Base-by-base conservation (phyloP, 305 asterid genomes). In the Plantago lanceolata region DNA sequence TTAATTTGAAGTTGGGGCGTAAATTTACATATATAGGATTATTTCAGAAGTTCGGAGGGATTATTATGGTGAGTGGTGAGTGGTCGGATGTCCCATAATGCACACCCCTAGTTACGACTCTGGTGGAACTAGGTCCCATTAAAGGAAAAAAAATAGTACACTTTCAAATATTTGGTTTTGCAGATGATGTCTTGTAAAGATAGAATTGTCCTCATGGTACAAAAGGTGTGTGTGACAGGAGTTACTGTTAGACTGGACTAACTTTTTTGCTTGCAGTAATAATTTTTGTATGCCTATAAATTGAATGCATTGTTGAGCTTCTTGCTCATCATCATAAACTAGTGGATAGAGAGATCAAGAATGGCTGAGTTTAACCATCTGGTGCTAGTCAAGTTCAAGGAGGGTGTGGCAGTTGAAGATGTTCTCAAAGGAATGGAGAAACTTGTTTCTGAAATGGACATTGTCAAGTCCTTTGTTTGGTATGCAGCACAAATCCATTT, bases 401-500 rank as follows among this genome's bases (percentile, higher is more conserved):
- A 83, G 29, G 89, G 61, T 47, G 95, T 74, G 14, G 82, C 64
- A 0, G 84, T 82, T 6, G 96, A 87, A 29, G 94, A 83, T 19
- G 65, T 90, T 51, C 24, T 89, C 52, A 82, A 81, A 67, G 94
- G 85, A 18, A 59, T 93, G 79, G 96, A 89, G 59, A 84, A 87
- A 68, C 96, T 89, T 57, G 96, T 73, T 24, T 75, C 82, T 0
- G 90, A 83, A 66, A 77, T 87, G 68, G 96, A 85, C 12, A 52
- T 64, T 52, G 95, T 93, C 80, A 89, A 87, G 67, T 93, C 99
- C 64, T 89, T 89, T 28, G 85, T 84, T 4, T 93, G 99, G 99
- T 89, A 58, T 76, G 82, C 68, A 24, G 82, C 68, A 24, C 21
- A 43, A 16, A 1, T 47, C 13, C n/a, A 19, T 19, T 15, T 0